Evolutionary conservation across 1,284 basidiomycete genomes (phyloP), one percentile per base, ranked within the genome.

Genomic region (Hymenochaete sp.): DNA sequence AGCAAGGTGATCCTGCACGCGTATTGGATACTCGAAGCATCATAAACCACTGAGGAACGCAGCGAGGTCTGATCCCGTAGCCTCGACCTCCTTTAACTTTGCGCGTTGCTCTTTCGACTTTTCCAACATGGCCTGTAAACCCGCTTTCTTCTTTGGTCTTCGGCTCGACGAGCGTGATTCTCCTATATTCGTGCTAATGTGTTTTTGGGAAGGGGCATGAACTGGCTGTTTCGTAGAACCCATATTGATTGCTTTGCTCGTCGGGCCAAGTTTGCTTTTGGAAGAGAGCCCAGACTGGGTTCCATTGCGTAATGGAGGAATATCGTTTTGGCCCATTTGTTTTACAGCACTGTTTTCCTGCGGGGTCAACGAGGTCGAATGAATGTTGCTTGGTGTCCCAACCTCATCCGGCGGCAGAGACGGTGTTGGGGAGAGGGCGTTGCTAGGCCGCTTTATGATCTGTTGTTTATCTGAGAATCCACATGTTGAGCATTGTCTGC

Each of bases 101-200:
- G 64, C 62, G 49, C 70, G 67, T 51, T 71, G 67, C 53, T 70
- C 67, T 49, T 73, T 72, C 53, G 79, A 80, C 28, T 71, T 72
- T 27, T 70, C 69, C 29, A 86, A 64, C 65, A 86, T 70, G 32
- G 73, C 70, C 57, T 77, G 79, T 37, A 86, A 57, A 6, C 69
- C 70, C 0, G 64, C 54, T 50, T 68, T 71, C 56, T 72, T 73
- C 47, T 73, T 67, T 13, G 62, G 53, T 19, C 67, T 63, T 24
- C 44, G 44, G 5, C 35, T 9, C 1, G 39, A 24, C 7, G 35
- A 32, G 3, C 32, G n/a, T 5, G 35, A 19, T 11, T 42, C 42
- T 26, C 27, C 32, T 24, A 24, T 35, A 19, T 26, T 29, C 4
- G 28, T 13, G 14, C 25, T 19, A 18, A 27, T 9, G n/a, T 16